Base-by-base conservation (phyloP, 2,329 filamentous ascomycete species). In the Phialophora expanda region DNA sequence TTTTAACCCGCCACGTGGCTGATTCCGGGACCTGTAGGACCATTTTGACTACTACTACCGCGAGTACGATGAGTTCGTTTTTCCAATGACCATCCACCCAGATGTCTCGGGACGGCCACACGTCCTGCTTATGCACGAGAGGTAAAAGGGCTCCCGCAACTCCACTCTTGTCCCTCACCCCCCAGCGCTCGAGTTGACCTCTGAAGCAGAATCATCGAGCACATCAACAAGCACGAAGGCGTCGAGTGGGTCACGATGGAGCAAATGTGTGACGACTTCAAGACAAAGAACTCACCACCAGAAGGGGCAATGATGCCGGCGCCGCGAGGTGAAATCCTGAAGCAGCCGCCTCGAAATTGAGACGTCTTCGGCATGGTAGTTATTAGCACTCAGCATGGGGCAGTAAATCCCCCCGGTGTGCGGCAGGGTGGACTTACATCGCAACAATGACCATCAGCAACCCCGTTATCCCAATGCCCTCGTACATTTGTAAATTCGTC, bases 71-170 rank as follows among this genome's bases (percentile, higher is more conserved):
- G 88, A 90, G 71, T 92, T 92, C 68, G 85, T 91, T 60, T 92
- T 92, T 71, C 89, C 90, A 0, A 89, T 92, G 76, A 92, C 90
- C 0, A 89, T 92, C 41, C 90, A 92, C 75, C 90, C 90, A 0
- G 90, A 92, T 72, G 87, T 90, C 0, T 88, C 85, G 2, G 90
- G 90, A 0, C 82, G 89, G 20, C 90, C 90, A 0, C 90, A 92
- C 76, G 90, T 87, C 0, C 72, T 92, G 30, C 78, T 91, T 6
- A 91, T 92, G 89, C 88, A 91, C 69, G 88, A 92, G 76, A 83
- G 64, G 64, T 66, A 54, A 41, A n/a, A n/a, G n/a, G n/a, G 14
- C 28, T 1, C 7, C 28, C 28, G 7, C 1, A 7, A 30, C 28
- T 1, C 28, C 28, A 30, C 24, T 24, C 24, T 24, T 30, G n/a